Evolutionary conservation across 176 grass and related monocot genomes (phyloP), one percentile per base, ranked within the genome.

Genomic region (Oryza coarctata): DNA sequence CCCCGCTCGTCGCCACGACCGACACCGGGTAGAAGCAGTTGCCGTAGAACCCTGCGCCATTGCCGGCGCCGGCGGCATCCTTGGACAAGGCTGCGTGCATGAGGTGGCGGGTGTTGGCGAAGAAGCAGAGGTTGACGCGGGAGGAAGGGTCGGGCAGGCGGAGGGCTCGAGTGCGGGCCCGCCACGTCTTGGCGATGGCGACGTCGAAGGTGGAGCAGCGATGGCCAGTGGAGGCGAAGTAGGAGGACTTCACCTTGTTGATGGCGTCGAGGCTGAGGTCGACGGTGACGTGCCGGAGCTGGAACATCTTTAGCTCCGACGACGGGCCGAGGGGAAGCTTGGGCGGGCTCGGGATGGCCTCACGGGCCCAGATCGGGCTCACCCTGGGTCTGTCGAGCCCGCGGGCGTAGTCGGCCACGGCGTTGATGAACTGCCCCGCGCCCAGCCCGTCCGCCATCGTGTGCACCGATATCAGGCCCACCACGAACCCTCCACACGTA

Each of bases 1-100:
- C 9, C 20, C 74, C 63, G 23, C 87, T 82, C 12, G 71, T 23
- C 33, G 80, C 85, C 0, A 67, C 84, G 47, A 79, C 72, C 4
- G 85, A 76, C 66, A 93, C 85, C 7, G 85, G 81, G 73, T 90
- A 93, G 81, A 93, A 93, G 82, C 91, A 93, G 44, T 93, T 93
- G 0, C 87, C 91, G 17, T 87, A 93, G 84, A 84, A 93, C 9
- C 83, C 87, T 9, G 69, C 70, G 12, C 69, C 70, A 2, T 55
- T 55, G 12, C 65, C 83, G 3, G 2, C 43, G 0, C 7, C 68
- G 68, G 17, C 22, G 12, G 1, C 12, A 3, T 39, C 8, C 7
- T 0, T 8, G 7, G 87, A 83, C 32, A 83, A 66, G 12, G 70
- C 74, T 12, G 70, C 45, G 40, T 81, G 71, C 55, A 85, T 34